These are phyloP conservation scores for Fallopia convolvulus DNA, from an alignment of 148 eudicot species.

Conservation along the genomic window DNA sequence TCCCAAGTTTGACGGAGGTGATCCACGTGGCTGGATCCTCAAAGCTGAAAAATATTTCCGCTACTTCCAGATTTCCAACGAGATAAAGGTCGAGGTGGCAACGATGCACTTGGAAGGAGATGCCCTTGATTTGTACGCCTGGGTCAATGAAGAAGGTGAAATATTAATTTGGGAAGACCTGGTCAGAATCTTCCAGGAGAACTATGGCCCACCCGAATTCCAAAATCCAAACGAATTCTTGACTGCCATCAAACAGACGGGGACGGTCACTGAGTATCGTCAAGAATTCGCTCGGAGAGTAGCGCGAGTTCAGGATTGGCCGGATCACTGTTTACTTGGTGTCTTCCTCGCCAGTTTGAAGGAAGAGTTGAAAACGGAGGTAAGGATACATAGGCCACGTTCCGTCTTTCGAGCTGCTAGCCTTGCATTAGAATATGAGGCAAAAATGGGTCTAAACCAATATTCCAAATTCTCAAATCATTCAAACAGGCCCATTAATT, in stretches of 20 bases:
- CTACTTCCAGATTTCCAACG: neutral
- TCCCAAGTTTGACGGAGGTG: neutral
- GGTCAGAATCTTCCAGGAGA: neutral
- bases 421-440: neutral
- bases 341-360: neutral
- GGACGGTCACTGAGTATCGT: neutral
- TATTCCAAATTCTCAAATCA: neutral
- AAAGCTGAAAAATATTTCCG: neutral
- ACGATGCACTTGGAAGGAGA: neutral
- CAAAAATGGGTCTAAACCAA: neutral
- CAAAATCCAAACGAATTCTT: neutral
- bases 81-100: neutral
- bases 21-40: neutral
- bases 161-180: neutral
- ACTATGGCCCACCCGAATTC: neutral
- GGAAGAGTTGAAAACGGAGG: neutral
- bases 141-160: neutral
- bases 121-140: neutral
- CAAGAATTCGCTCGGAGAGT: neutral
- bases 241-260: neutral
- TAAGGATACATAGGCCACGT: neutral
- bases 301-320: neutral
- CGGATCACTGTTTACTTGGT: neutral
- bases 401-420: neutral
- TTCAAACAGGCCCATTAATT: neutral